Evolutionary conservation across 2,329 filamentous ascomycete genomes (phyloP), one percentile per base, ranked within the genome.

Genomic region (Macrophomina phaseolina): DNA sequence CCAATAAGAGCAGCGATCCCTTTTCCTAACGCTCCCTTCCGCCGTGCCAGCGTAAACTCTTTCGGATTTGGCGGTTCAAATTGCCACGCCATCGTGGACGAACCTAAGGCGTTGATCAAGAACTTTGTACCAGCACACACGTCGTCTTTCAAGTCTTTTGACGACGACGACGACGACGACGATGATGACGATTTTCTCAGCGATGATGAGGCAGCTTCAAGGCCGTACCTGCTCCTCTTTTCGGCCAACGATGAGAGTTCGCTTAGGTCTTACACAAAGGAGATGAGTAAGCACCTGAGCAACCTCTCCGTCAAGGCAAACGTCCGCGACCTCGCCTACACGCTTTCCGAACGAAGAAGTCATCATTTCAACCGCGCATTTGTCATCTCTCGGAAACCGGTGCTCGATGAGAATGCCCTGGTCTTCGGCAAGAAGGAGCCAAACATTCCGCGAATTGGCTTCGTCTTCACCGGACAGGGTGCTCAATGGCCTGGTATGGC

Each of bases 401-500:
- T 52, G 28, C 16, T 66, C 12, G 42, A 61, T 6, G 63, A 66
- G n/a, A 18, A 60, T 18, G n/a, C 51, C 6, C n/a, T 65, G n/a
- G 34, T 51, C 11, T 34, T 58, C 46, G 40, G 52, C 46, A 69
- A 63, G 45, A 42, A 56, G 16, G n/a, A 40, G 30, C 7, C 63
- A 2, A 49, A 40, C n/a, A 5, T 34, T 4, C 70, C 67, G 5
- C 66, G 62, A 12, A 48, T 79, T 7, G 74, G 69, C 11, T 78
- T 78, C 63, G 71, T 79, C n/a, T 80, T 80, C 65, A 79, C 78
- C 3, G 78, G 78, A 0, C 78, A 80, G 61, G 78, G 78, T 4
- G 78, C 78, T 14, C 77, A 80, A 48, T 79, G 76, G 65, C 67
- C 70, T 46, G 65, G 65, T 1, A 80, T 80, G 78, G 78, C 78